Evolutionary conservation across 495 filamentous ascomycete species (phyloP).

Genomic region (Talaromyces stipitatus): DNA sequence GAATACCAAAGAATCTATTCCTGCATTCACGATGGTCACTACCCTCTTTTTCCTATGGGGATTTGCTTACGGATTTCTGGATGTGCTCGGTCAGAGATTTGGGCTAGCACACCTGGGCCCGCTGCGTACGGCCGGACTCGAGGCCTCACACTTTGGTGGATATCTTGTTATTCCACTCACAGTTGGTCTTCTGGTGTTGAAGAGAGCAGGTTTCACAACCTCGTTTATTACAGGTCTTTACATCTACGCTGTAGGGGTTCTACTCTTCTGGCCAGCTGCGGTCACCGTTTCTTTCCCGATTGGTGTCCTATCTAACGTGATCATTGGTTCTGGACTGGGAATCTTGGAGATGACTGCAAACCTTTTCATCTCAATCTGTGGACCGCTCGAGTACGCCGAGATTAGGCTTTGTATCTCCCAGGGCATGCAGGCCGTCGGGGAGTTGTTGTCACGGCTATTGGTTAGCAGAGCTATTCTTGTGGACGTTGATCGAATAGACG

Average conservation of each 20-base stretch:
- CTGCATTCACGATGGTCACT: slow-evolving; percentile 43
- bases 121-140: slow-evolving; percentile 30
- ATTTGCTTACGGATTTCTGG: slow-evolving; percentile 62
- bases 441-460: slow-evolving; percentile 51
- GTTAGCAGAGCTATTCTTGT: slow-evolving; percentile 54
- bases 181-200: slow-evolving; percentile 49
- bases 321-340: slow-evolving; percentile 55
- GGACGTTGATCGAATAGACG: slow-evolving; percentile 37
- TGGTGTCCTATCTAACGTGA: slow-evolving; percentile 58
- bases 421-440: slow-evolving; percentile 58
- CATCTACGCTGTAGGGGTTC: slow-evolving; percentile 54
- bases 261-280: slow-evolving; percentile 66
- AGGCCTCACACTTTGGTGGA: slow-evolving; percentile 27
- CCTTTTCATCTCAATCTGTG: slow-evolving; percentile 60
- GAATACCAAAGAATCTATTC: slow-evolving; percentile 30
- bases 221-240: slow-evolving; percentile 57
- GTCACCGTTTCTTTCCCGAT: slow-evolving; percentile 58
- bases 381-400: slow-evolving; percentile 57
- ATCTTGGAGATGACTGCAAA: slow-evolving; percentile 60
- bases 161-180: slow-evolving; percentile 52
- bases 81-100: slow-evolving; percentile 48
- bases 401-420: slow-evolving; percentile 58
- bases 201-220: slow-evolving; percentile 58
- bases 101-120: slow-evolving; percentile 20
- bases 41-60: slow-evolving; percentile 62